Conservation (phyloP, 78 protist genomes). For the Chrysochromulina parva region DNA sequence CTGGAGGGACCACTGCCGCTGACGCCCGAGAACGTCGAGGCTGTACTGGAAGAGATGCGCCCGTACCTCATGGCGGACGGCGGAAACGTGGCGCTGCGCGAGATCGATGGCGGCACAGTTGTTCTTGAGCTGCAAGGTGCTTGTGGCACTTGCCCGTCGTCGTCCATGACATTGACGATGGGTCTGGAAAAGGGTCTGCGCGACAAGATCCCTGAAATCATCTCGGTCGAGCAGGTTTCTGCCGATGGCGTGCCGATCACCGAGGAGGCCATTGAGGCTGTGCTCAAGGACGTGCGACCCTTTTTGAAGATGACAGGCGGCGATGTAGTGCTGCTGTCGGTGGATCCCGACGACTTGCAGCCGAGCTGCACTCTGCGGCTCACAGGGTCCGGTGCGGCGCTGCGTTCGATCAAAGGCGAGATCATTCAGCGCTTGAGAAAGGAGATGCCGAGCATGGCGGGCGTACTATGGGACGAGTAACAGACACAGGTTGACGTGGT, state of each 20-base stretch:
- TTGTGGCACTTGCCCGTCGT: constrained; percentile 38
- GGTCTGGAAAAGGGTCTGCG: constrained; percentile 42
- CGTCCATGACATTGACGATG: constrained; percentile 44
- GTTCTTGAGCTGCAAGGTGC: constrained; percentile 17
- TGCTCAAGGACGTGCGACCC: constrained; percentile 20
- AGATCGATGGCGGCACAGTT: constrained; percentile 30
- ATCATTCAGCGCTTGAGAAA: constrained; percentile 18
- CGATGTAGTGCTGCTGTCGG: not conserved
- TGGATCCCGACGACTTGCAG: not conserved
- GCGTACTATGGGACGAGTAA: not conserved
- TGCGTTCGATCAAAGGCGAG: not conserved
- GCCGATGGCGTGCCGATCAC: not conserved
- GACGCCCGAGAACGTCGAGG: constrained; percentile 4
- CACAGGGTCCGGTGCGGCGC: not conserved
- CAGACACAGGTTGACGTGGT: no score
- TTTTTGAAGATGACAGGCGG: constrained; percentile 31
- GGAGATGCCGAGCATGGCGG: not conserved
- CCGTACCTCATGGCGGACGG: constrained; percentile 43
- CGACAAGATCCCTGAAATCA: constrained; percentile 7
- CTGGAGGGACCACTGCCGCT: not conserved
- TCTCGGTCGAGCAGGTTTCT: constrained; percentile 16
- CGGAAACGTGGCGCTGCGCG: constrained; percentile 32
- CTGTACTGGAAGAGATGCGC: constrained; percentile 25
- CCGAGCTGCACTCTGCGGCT: not conserved
- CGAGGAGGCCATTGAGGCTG: constrained; percentile 9